A percentile compares a stretch with the other conserved stretches of the same genome.
These are phyloP conservation scores for Venustampulla echinocandica DNA, from an alignment of 495 filamentous ascomycete species.

Conservation along the genomic window DNA sequence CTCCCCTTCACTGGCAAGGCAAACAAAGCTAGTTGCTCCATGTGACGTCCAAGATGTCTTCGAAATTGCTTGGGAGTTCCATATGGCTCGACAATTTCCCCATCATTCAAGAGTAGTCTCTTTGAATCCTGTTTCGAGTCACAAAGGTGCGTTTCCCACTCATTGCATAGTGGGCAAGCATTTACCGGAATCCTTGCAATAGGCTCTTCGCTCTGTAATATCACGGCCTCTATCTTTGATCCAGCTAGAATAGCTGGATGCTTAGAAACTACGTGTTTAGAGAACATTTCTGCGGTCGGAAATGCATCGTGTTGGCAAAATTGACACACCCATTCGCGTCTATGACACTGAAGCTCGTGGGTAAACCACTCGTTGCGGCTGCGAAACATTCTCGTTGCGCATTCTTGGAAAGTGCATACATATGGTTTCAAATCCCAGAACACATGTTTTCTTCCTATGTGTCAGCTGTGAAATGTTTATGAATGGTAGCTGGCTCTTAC, in stretches of 20 bases:
- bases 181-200: slow-evolving; percentile 9
- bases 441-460: slow-evolving; percentile 25
- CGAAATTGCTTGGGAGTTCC: slow-evolving; percentile 23
- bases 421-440: slow-evolving; percentile 28
- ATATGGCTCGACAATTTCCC: slow-evolving; percentile 5
- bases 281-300: not conserved
- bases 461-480: not conserved
- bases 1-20: slow-evolving; percentile 24
- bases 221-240: slow-evolving; percentile 10
- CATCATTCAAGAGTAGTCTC: slow-evolving; percentile 8
- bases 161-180: slow-evolving; percentile 18
- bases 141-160: slow-evolving; percentile 10
- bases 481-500: slow-evolving; percentile 11
- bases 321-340: slow-evolving; percentile 11
- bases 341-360: slow-evolving; percentile 19
- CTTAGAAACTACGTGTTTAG: not conserved
- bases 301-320: not conserved
- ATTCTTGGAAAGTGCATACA: slow-evolving; percentile 22
- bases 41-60: slow-evolving; percentile 30
- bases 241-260: not conserved
- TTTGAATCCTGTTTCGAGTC: slow-evolving; percentile 6
- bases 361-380: slow-evolving; percentile 18
- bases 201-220: slow-evolving; percentile 13
- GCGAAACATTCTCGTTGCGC: slow-evolving; percentile 12
- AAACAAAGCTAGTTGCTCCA: slow-evolving; percentile 33